Conservation (phyloP, 306 rosid species). For the Quercus mongolica region DNA sequence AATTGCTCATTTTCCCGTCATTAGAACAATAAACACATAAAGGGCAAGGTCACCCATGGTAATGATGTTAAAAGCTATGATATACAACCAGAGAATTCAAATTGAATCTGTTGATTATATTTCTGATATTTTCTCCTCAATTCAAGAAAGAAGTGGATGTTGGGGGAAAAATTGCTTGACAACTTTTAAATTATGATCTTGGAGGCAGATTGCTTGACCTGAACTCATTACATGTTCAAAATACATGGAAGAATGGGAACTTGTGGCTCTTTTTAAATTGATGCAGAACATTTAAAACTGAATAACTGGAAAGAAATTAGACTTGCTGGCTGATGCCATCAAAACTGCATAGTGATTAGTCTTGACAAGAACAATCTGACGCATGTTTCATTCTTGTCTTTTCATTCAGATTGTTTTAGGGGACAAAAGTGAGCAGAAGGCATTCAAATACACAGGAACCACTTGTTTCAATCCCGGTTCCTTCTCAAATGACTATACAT, state of each 20-base stretch:
- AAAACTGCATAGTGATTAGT: background rate
- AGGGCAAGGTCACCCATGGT: background rate
- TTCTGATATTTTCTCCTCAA: background rate
- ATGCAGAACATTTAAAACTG: background rate
- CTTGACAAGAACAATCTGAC: constrained; percentile 14
- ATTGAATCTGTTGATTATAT: background rate
- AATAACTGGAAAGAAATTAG: background rate
- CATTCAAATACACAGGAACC: constrained; percentile 87
- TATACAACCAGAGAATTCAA: background rate
- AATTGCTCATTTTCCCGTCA: background rate
- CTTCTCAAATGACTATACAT: constrained; percentile 71
- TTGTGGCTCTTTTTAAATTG: background rate
- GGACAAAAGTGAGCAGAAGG: constrained; percentile 85
- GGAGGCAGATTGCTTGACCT: background rate
- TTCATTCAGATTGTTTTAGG: constrained; percentile 71
- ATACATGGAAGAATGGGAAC: background rate
- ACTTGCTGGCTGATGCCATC: background rate
- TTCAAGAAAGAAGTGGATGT: background rate
- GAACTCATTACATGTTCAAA: background rate
- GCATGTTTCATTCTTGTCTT: constrained; percentile 17
- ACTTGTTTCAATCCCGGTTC: constrained; percentile 92
- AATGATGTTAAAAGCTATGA: background rate
- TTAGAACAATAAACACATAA: background rate
- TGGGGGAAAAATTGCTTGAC: background rate
- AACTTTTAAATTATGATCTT: background rate